These are phyloP conservation scores for Flaveria bidentis DNA, from an alignment of 129 eudicot genomes.

Conservation along the genomic window DNA sequence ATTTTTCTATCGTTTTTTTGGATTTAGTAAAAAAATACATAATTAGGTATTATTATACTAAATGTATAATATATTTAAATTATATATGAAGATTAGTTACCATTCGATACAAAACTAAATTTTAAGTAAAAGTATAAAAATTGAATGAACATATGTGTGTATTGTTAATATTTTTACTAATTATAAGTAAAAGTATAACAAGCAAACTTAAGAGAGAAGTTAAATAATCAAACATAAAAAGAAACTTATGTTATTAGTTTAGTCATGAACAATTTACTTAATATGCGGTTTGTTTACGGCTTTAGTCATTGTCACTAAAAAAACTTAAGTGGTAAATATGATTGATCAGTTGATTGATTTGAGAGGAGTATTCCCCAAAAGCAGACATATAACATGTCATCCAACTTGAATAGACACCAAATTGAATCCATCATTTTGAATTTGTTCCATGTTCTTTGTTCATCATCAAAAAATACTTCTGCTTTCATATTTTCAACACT, in stretches of 20 bases:
- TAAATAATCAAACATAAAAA: background rate
- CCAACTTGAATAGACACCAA: slow-evolving; percentile 36
- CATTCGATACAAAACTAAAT: no score
- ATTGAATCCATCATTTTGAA: slow-evolving; percentile 29
- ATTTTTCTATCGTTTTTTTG: no score
- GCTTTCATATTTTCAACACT: slow-evolving; percentile 29
- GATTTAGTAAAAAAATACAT: no score
- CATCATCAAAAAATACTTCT: slow-evolving; percentile 25
- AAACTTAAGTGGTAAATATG: background rate
- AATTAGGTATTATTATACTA: no score
- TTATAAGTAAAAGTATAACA: no score
- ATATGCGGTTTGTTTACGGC: background rate
- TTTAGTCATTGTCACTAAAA: background rate
- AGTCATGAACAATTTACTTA: background rate
- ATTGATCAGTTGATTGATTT: slow-evolving; percentile 18
- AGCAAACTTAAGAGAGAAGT: no score
- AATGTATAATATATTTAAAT: no score
- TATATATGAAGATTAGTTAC: no score
- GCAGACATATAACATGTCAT: slow-evolving; percentile 38
- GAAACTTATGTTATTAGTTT: background rate
- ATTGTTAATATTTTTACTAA: no score
- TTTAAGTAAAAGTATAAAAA: no score
- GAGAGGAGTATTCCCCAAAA: slow-evolving; percentile 23
- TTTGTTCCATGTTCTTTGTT: slow-evolving; percentile 27
- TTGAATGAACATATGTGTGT: no score